These are phyloP conservation scores for Stylosanthes scabra DNA, from an alignment of 331 rosid species.

Conservation along the genomic window DNA sequence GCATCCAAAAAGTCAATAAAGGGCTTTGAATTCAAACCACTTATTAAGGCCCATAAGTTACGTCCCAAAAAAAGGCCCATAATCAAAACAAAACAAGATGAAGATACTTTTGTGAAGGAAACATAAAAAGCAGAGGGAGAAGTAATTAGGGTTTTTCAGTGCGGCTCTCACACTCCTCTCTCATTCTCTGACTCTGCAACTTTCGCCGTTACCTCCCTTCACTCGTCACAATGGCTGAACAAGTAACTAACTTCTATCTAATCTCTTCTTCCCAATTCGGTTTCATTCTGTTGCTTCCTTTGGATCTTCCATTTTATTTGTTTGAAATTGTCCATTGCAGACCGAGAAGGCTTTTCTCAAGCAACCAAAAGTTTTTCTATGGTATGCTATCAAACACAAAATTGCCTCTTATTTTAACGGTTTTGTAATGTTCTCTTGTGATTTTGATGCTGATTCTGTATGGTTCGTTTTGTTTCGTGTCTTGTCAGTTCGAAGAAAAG, in stretches of 20 bases:
- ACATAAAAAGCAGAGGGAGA: neutral
- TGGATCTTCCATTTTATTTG: neutral
- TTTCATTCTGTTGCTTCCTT: neutral
- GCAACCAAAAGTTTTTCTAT: conserved; percentile 51
- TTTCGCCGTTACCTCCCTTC: neutral
- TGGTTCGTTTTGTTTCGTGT: neutral
- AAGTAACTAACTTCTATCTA: conserved; percentile 19
- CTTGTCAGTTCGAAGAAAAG: conserved; percentile 45
- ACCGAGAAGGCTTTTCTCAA: conserved; percentile 56
- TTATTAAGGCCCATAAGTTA: neutral
- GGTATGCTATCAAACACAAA: neutral
- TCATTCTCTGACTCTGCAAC: neutral
- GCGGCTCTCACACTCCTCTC: conserved; percentile 8
- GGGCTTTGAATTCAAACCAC: conserved; percentile 10
- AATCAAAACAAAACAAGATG: neutral
- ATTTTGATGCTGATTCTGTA: neutral
- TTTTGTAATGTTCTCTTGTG: too few relatives aligned
- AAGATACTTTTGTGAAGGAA: neutral
- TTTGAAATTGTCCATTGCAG: conserved; percentile 11
- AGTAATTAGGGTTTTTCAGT: conserved; percentile 40
- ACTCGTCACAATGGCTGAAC: conserved; percentile 53
- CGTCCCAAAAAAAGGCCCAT: neutral
- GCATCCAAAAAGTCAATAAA: neutral
- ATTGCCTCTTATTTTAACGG: too few relatives aligned
- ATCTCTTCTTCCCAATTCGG: neutral